These are phyloP conservation scores for Saccharomyces hybrid DNA, from an alignment of 1,139 yeast species.

Conservation along the genomic window DNA sequence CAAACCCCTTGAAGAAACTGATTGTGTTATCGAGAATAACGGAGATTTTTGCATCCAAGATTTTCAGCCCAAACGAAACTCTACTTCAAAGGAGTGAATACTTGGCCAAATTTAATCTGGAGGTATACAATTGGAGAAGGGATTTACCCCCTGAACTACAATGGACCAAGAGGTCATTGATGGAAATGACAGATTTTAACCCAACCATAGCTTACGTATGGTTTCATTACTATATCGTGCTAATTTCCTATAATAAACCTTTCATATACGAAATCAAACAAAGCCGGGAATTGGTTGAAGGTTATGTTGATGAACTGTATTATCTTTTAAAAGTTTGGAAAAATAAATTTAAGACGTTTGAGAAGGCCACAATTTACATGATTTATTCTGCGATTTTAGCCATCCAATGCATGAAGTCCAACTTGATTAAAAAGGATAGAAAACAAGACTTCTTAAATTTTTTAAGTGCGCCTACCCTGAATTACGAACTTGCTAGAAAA, in stretches of 20 bases:
- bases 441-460: conserved; percentile 16
- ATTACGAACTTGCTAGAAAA: conserved; percentile 25
- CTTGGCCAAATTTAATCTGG: conserved; percentile 38
- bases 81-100: conserved; percentile 20
- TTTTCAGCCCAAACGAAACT: conserved; percentile 21
- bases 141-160: conserved; percentile 39
- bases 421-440: conserved; percentile 16
- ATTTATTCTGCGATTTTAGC: conserved; percentile 25
- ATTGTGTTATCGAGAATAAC: conserved; percentile 47
- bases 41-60: conserved; percentile 38
- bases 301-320: conserved; percentile 31
- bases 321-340: conserved; percentile 28
- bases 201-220: conserved; percentile 47
- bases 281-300: conserved; percentile 22
- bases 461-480: conserved; percentile 19
- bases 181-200: conserved; percentile 36
- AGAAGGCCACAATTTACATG: conserved; percentile 25
- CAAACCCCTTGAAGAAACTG: conserved; percentile 41
- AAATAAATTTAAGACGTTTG: conserved; percentile 28
- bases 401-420: conserved; percentile 24
- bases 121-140: conserved; percentile 42
- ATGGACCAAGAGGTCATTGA: conserved; percentile 39
- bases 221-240: conserved; percentile 48
- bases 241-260: conserved; percentile 51
- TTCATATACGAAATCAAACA: conserved; percentile 33